Conservation (phyloP, 345 rosid species). For the Aurinia saxatilis region DNA sequence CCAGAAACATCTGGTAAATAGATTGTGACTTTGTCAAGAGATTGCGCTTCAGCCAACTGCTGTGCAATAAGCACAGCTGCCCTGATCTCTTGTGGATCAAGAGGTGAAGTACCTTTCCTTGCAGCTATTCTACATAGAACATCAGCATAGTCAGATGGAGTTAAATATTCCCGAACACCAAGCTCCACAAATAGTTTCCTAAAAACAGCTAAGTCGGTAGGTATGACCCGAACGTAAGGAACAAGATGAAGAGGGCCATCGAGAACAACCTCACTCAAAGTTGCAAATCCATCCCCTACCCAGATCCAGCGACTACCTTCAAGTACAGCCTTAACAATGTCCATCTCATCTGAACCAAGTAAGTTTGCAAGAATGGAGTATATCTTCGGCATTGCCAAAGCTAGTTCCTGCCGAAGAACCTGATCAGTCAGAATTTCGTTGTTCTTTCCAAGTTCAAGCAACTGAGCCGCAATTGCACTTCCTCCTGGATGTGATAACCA, state of each 20-base stretch:
- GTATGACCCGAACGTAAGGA: constrained; percentile 88
- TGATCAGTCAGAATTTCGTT: constrained; percentile 72
- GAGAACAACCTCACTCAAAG: constrained; percentile 80
- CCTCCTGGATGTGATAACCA: constrained; percentile 95
- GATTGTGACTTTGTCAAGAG: constrained; percentile 54
- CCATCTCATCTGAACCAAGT: constrained; percentile 90
- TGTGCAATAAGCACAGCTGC: constrained; percentile 79
- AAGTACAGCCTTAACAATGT: constrained; percentile 87
- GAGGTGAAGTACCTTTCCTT: constrained; percentile 63
- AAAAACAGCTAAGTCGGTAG: constrained; percentile 85
- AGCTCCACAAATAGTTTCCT: constrained; percentile 78
- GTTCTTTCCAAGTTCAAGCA: constrained; percentile 95
- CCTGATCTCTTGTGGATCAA: constrained; percentile 69
- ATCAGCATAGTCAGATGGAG: constrained; percentile 73
- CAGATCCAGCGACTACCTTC: constrained; percentile 99
- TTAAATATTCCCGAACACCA: constrained; percentile 73
- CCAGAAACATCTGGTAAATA: constrained; percentile 85
- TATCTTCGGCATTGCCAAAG: constrained; percentile 86
- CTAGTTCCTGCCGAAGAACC: constrained; percentile 75
- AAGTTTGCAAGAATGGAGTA: constrained; percentile 65
- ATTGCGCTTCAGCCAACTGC: constrained; percentile 76
- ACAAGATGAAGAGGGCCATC: constrained; percentile 93
- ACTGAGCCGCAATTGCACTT: constrained; percentile 88
- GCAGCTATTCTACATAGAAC: constrained; percentile 74
- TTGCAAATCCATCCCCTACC: constrained; percentile 99